phyloP scores from a whole-genome alignment of 2,329 filamentous ascomycete species.

The Diaporthe citriasiana region DNA sequence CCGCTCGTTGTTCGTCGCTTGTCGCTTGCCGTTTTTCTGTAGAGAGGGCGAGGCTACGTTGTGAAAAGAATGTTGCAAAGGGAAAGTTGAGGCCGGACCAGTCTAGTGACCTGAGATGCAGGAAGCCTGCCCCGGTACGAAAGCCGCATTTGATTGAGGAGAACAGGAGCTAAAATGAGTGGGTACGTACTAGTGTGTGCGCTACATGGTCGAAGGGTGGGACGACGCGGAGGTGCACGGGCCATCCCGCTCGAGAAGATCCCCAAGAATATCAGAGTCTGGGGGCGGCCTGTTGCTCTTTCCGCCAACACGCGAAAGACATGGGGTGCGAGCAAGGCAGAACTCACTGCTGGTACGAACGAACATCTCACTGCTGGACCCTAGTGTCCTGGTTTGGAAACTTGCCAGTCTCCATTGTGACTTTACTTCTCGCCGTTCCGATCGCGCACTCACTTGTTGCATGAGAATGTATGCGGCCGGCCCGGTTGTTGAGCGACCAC shows the following conservation, averaged over 20 bases:
- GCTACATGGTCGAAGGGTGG: no score
- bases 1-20: neutral
- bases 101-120: neutral
- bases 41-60: neutral
- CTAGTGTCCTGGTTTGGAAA: neutral
- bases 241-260: neutral
- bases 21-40: neutral
- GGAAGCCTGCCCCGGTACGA: neutral
- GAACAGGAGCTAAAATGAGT: neutral
- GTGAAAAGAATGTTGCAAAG: neutral
- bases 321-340: neutral
- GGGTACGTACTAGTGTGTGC: constrained; percentile 2
- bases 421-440: no score
- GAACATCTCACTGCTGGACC: neutral
- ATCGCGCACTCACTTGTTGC: no score
- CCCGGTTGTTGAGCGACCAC: no score
- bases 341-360: neutral
- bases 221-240: constrained; percentile 11
- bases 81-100: neutral
- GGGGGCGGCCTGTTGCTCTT: neutral
- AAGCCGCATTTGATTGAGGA: constrained; percentile 20
- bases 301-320: neutral
- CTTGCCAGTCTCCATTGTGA: neutral
- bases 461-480: no score
- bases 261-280: neutral